Percentiles rank a stretch among this genome's conserved stretches.
phyloP scores from a whole-genome alignment of 2,329 filamentous ascomycete species.

The Escovopsis sp. region DNA sequence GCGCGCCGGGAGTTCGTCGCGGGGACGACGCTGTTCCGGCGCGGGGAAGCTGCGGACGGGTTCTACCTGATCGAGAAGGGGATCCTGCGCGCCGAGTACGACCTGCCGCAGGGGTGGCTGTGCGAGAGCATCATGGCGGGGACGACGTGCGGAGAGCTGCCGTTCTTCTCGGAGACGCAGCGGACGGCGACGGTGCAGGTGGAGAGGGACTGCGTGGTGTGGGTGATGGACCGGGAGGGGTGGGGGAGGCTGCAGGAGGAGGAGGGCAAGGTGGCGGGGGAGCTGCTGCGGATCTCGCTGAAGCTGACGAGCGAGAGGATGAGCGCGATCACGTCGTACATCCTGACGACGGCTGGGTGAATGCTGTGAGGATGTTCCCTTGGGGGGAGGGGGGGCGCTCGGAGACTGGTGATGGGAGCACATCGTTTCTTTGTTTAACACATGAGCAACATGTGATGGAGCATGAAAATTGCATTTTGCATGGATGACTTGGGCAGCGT shows the following conservation, averaged over 20 bases:
- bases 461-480: too few species aligned
- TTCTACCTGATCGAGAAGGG: constrained; percentile 89
- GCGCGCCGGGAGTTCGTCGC: constrained; percentile 48
- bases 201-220: constrained; percentile 68
- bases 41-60: constrained; percentile 61
- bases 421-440: neutral
- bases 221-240: constrained; percentile 57
- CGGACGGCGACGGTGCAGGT: constrained; percentile 77
- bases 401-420: too few species aligned
- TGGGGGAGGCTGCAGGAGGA: constrained; percentile 62
- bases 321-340: constrained; percentile 48
- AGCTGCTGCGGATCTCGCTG: constrained; percentile 73
- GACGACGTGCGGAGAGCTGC: constrained; percentile 87
- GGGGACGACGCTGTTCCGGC: constrained; percentile 61
- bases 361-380: neutral
- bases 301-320: constrained; percentile 93
- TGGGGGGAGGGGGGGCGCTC: neutral
- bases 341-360: constrained; percentile 34
- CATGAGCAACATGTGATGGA: neutral
- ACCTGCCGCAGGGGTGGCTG: constrained; percentile 75
- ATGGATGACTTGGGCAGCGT: too few species aligned
- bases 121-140: constrained; percentile 88
- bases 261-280: constrained; percentile 64
- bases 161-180: constrained; percentile 85
- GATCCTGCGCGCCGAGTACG: constrained; percentile 79